phyloP scores from a whole-genome alignment of 2,329 filamentous ascomycete genomes.

The Colletotrichum lentis region DNA sequence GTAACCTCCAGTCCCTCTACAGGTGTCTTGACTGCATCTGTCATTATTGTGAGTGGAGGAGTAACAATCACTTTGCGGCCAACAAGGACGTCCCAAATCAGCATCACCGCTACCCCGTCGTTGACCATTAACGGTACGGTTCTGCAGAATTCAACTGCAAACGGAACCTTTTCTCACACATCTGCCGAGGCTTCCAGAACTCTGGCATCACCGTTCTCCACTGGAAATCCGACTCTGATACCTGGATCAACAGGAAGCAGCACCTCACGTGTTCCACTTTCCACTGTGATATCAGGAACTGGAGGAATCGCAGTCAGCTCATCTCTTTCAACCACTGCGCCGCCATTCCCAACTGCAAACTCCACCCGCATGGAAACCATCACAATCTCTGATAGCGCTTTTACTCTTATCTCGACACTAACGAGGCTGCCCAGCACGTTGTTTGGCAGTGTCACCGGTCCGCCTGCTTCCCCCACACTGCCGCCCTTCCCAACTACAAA shows the following conservation, averaged over 20 bases:
- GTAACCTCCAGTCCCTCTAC: not conserved
- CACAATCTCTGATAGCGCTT: not conserved
- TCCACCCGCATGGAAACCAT: not conserved
- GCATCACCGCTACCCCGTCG: not conserved
- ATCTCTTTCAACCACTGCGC: not conserved
- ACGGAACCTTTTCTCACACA: not conserved
- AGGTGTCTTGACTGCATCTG: not conserved
- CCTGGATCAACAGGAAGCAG: not conserved
- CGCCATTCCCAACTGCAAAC: no score
- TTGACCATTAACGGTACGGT: not conserved
- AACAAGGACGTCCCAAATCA: not conserved
- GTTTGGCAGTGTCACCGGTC: not conserved
- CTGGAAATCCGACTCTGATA: conserved; percentile 1
- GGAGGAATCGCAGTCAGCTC: not conserved
- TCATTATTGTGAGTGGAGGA: not conserved
- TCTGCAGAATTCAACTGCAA: conserved; percentile 1
- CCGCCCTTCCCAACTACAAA: conserved; percentile 23
- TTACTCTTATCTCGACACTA: not conserved
- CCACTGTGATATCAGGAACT: not conserved
- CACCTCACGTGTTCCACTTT: not conserved
- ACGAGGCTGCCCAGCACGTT: not conserved
- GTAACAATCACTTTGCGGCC: conserved; percentile 6
- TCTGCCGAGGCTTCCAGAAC: not conserved
- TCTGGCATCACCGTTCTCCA: not conserved
- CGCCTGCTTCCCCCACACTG: not conserved